Base-by-base conservation (phyloP, 2,329 filamentous ascomycete species). In the Harringtonia aguacate region DNA sequence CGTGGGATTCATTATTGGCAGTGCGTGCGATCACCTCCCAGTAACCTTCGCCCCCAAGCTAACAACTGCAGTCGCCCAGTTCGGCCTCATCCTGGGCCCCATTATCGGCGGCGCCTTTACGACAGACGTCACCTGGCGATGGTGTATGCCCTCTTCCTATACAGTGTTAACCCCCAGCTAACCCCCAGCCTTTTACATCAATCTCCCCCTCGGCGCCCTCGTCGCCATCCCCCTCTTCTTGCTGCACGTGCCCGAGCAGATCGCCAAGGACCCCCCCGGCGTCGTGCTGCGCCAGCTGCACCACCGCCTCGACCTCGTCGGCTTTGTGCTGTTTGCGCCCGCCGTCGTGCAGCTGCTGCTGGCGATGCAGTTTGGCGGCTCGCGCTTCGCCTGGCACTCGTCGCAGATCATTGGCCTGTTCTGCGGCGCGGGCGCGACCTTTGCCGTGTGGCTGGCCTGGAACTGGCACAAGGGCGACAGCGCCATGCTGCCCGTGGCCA, bases 81-180 rank as follows among this genome's bases (percentile, higher is more conserved):
- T 74, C 10, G 70, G 68, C 1, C 53, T 70, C 15, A 61, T 66
- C 1, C 44, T 61, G 1, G 74, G 72, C 0, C 72, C 72, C 2
- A 50, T 76, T 8, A 51, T 72, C 20, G 69, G 69, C 18, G 64
- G 68, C 44, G 53, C 58, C 18, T 61, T 69, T 12, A 67, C 64
- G 0, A 52, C 59, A 8, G 60, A 61, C 41, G 48, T 56, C 1
- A 63, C 59, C 3, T 72, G 68, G 68, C 58, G 68, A 37, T 70
- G 67, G 66, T 67, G 64, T 63, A 55, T 18, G 15, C 20, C 9
- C 15, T 9, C 8, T 18, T 27, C 17, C 18, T 18, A 3, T 31
- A 8, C 4, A 15, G 3, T 8, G 3, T n/a, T 3, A 12, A 13
- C 6, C 27, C 8, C 14, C 29, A 27, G n/a, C n/a, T n/a, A 5